Conservation (phyloP, 2,329 filamentous ascomycete species). For the Ascochyta fabae region DNA sequence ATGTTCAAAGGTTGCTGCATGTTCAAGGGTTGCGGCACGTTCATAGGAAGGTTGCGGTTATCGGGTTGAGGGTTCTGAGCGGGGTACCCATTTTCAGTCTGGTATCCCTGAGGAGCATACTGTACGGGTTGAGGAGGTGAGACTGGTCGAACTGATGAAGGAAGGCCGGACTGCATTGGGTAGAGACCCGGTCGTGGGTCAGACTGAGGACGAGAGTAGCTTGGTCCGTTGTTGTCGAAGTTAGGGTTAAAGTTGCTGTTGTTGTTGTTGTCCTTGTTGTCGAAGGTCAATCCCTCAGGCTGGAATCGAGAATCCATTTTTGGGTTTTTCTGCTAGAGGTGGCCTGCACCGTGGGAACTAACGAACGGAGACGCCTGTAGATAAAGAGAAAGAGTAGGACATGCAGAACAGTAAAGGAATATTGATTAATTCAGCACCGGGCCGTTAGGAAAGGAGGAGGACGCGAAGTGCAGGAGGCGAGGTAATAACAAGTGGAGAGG, state of each 20-base stretch:
- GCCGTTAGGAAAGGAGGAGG: conserved; percentile 27
- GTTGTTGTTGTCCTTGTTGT: conserved; percentile 28
- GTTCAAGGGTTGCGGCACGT: conserved; percentile 21
- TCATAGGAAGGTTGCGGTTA: conserved; percentile 12
- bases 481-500: conserved; percentile 34
- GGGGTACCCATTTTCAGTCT: conserved; percentile 3
- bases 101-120: conserved; percentile 20
- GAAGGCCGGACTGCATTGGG: conserved; percentile 18
- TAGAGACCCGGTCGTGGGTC: conserved; percentile 23
- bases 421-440: conserved; percentile 32
- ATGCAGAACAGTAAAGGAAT: conserved; percentile 21
- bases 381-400: conserved; percentile 20
- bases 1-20: conserved; percentile 14
- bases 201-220: conserved; percentile 21
- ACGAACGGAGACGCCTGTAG: conserved; percentile 26
- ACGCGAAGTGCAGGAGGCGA: conserved; percentile 27
- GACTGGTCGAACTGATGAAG: conserved; percentile 21
- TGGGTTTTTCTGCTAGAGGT: conserved; percentile 28
- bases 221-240: conserved; percentile 21
- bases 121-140: conserved; percentile 24
- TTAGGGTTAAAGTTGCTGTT: conserved; percentile 30
- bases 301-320: conserved; percentile 42
- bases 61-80: conserved; percentile 16
- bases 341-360: conserved; percentile 40
- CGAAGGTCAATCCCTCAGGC: conserved; percentile 35